These are phyloP conservation scores for Neurospora discreta DNA, from an alignment of 495 filamentous ascomycete species.

Conservation along the genomic window DNA sequence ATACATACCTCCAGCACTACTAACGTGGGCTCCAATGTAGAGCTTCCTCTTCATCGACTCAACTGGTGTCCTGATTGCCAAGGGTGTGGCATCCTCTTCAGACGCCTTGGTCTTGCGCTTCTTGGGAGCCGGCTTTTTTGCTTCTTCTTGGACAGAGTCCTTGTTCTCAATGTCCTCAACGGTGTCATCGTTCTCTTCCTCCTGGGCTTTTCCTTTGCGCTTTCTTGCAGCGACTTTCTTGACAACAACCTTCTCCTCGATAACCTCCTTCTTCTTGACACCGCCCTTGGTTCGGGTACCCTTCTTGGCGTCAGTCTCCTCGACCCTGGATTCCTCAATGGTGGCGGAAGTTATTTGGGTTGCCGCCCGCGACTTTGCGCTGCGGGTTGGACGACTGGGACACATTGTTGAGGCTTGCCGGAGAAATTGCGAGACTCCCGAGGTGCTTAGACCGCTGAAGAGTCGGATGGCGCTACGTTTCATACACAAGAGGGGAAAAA, in stretches of 20 bases:
- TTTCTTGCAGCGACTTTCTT: slow-evolving; percentile 16
- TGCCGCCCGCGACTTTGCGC: not conserved
- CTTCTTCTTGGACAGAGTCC: slow-evolving; percentile 10
- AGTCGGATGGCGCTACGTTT: not conserved
- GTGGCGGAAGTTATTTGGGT: not conserved
- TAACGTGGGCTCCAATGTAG: slow-evolving; percentile 87
- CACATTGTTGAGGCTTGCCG: not conserved
- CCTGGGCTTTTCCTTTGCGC: slow-evolving; percentile 25
- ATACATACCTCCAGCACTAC: slow-evolving; percentile 64
- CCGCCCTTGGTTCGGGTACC: not conserved
- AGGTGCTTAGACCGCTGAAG: not conserved
- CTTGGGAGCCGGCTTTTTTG: slow-evolving; percentile 23
- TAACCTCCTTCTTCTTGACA: slow-evolving; percentile 1
- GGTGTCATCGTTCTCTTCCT: slow-evolving; percentile 3
- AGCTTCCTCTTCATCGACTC: slow-evolving; percentile 51
- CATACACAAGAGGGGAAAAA: not conserved
- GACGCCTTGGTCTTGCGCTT: slow-evolving; percentile 40
- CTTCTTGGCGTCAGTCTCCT: not conserved
- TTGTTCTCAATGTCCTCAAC: slow-evolving; percentile 12
- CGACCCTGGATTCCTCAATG: not conserved
- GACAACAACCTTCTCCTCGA: slow-evolving; percentile 2
- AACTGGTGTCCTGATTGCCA: slow-evolving; percentile 55
- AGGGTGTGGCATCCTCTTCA: slow-evolving; percentile 43
- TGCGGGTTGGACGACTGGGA: not conserved
- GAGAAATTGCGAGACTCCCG: not conserved